Evolutionary conservation across 2,329 filamentous ascomycete genomes (phyloP).

Genomic region (Aureobasidium sp.): DNA sequence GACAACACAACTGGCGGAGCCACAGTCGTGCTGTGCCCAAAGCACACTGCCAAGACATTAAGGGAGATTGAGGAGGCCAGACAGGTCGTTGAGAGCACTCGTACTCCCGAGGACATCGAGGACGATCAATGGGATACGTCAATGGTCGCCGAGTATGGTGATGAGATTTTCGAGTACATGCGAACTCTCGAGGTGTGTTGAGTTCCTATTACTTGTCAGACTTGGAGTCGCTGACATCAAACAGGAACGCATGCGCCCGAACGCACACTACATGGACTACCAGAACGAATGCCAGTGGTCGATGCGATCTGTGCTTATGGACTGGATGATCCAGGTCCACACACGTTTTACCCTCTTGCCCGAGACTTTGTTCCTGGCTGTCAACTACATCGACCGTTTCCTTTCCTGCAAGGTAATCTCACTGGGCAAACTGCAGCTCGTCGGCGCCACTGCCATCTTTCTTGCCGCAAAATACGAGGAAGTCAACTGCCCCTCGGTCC

Average conservation of each 20-base stretch:
- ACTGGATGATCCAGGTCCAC: constrained; percentile 97
- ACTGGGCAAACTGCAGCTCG: constrained; percentile 87
- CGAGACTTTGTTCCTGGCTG: constrained; percentile 87
- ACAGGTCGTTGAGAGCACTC: constrained; percentile 58
- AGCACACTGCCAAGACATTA: constrained; percentile 59
- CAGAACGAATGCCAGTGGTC: constrained; percentile 99
- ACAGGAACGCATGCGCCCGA: constrained; percentile 72
- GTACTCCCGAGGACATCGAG: constrained; percentile 67
- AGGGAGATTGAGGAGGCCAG: constrained; percentile 66
- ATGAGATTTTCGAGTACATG: constrained; percentile 95
- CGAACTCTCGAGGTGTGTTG: constrained; percentile 69
- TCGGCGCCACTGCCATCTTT: constrained; percentile 91
- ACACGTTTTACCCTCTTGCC: constrained; percentile 83
- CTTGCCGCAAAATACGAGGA: constrained; percentile 98
- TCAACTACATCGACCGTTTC: constrained; percentile 97
- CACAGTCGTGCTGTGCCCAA: constrained; percentile 64
- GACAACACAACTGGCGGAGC: constrained; percentile 62
- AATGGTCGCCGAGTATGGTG: constrained; percentile 95
- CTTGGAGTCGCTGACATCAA: constrained; percentile 20
- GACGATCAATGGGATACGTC: constrained; percentile 90
- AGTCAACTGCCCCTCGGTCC: constrained; percentile 92
- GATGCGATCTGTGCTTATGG: constrained; percentile 94
- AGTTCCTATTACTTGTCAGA: neutral
- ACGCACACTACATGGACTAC: constrained; percentile 91
- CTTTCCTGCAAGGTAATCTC: constrained; percentile 92